phyloP scores from a whole-genome alignment of 2,329 filamentous ascomycete species.

The Fusarium globosum region DNA sequence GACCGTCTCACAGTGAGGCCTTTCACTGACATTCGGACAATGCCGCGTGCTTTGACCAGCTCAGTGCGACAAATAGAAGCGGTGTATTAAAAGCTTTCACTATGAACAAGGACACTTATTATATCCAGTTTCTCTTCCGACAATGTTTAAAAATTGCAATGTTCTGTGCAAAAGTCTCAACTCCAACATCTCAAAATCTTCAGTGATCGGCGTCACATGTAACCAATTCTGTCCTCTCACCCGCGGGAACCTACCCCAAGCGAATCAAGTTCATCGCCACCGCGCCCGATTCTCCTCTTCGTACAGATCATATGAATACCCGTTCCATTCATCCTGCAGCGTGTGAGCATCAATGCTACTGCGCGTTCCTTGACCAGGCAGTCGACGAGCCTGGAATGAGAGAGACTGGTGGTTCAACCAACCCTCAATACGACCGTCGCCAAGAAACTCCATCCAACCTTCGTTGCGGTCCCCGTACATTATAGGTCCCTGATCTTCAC shows the following conservation, averaged over 20 bases:
- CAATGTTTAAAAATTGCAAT: not conserved
- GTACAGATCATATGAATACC: constrained; percentile 46
- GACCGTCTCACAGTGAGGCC: constrained; percentile 8
- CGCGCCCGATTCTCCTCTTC: constrained; percentile 41
- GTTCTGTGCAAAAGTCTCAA: not conserved
- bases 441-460: constrained; percentile 53
- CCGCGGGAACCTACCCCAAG: not conserved
- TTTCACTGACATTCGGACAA: constrained; percentile 19
- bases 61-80: not conserved
- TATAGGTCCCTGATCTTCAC: constrained; percentile 46
- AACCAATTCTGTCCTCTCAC: constrained; percentile 5
- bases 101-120: not conserved
- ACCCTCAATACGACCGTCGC: constrained; percentile 51
- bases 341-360: constrained; percentile 44
- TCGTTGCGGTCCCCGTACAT: constrained; percentile 41
- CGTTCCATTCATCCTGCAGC: constrained; percentile 46
- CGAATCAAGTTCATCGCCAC: constrained; percentile 23
- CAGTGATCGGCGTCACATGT: constrained; percentile 17
- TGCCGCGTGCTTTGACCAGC: constrained; percentile 22
- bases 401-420: constrained; percentile 44
- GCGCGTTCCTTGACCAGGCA: constrained; percentile 44
- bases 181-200: not conserved
- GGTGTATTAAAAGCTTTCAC: not conserved
- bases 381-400: constrained; percentile 43
- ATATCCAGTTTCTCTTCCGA: not conserved